Conservation (phyloP, 768 basidiomycete species). For the Tylopilus subfusipes region DNA sequence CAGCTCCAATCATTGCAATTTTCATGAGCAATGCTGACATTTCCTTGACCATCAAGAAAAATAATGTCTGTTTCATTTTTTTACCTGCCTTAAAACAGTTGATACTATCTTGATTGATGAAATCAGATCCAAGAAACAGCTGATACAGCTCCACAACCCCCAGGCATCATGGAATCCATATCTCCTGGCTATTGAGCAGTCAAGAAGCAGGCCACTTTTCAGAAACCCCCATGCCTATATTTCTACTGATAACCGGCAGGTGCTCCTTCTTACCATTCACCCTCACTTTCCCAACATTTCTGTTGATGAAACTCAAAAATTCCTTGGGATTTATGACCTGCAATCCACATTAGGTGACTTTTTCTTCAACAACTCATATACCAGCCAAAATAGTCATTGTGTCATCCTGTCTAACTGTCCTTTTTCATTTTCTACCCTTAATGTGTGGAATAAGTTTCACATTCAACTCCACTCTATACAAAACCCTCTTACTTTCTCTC, state of each 20-base stretch:
- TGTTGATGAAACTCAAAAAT: conserved; percentile 1
- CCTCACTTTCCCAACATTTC: background rate
- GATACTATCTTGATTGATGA: too few relatives aligned
- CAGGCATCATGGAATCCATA: too few relatives aligned
- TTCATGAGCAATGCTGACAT: conserved; percentile 6
- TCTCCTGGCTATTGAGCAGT: background rate
- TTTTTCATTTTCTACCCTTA: background rate
- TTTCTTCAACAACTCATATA: background rate
- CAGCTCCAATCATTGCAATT: background rate
- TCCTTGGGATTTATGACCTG: conserved; percentile 1
- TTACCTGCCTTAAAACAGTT: too few relatives aligned
- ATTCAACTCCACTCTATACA: conserved; percentile 8
- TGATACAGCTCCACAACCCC: background rate
- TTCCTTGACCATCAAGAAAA: conserved; percentile 8
- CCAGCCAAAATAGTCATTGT: background rate
- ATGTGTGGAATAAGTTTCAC: too few relatives aligned
- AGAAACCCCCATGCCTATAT: background rate
- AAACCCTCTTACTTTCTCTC: background rate
- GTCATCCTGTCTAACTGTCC: background rate
- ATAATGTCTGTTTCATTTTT: background rate
- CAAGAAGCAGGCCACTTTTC: background rate
- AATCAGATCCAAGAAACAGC: conserved; percentile 1
- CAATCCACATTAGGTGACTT: conserved; percentile 6
- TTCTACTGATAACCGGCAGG: background rate
- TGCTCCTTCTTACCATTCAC: background rate